Percentiles rank a stretch among this genome's conserved stretches.
These are phyloP conservation scores for Coniferiporia weirii DNA, from an alignment of 1,284 basidiomycete species.

Conservation along the genomic window DNA sequence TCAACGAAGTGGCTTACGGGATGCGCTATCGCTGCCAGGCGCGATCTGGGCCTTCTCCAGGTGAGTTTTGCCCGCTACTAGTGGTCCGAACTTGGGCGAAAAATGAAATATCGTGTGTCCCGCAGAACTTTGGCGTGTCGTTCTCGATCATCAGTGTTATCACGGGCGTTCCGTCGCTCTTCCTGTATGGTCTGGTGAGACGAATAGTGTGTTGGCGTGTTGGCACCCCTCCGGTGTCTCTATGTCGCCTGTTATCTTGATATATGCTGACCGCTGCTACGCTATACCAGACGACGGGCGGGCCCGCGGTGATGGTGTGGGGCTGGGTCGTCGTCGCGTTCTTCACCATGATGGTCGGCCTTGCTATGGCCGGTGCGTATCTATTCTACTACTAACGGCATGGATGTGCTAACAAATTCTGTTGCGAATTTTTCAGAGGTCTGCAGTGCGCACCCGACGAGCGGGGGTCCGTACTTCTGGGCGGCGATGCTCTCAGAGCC, in stretches of 20 bases:
- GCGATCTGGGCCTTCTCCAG: slow-evolving; percentile 57
- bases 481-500: slow-evolving; percentile 64
- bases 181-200: slow-evolving; percentile 59
- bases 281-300: slow-evolving; percentile 53
- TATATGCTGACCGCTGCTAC: not conserved
- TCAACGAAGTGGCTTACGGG: not conserved
- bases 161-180: slow-evolving; percentile 62
- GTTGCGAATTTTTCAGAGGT: slow-evolving; percentile 39
- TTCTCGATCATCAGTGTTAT: slow-evolving; percentile 74
- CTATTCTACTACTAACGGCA: not conserved
- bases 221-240: slow-evolving; percentile 9
- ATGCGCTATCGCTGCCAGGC: slow-evolving; percentile 27
- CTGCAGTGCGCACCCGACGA: slow-evolving; percentile 70
- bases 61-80: slow-evolving; percentile 25
- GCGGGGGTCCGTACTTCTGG: slow-evolving; percentile 74
- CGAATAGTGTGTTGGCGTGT: not conserved
- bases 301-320: slow-evolving; percentile 71
- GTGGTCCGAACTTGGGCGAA: not conserved
- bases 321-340: slow-evolving; percentile 64
- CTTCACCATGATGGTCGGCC: slow-evolving; percentile 61
- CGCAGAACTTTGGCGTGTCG: slow-evolving; percentile 68
- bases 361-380: slow-evolving; percentile 59
- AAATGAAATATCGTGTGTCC: not conserved
- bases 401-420: not conserved
- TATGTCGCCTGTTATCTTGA: not conserved